A percentile compares a stretch with the other conserved stretches of the same genome.
Conservation (phyloP, 1,284 basidiomycete genomes). For the Moesziomyces antarcticus region DNA sequence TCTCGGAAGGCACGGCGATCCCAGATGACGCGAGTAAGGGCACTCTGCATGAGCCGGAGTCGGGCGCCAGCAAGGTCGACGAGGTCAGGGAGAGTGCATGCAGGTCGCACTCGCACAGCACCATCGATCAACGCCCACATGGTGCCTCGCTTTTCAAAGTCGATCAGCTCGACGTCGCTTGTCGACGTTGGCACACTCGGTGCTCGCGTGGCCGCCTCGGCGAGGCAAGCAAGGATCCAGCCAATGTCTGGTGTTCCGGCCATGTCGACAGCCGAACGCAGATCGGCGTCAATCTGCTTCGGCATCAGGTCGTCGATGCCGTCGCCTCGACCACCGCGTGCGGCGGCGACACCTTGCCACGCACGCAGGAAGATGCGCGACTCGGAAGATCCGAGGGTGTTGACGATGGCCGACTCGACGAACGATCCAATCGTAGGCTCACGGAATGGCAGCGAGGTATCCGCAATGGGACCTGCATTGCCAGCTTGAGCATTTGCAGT, state of each 20-base stretch:
- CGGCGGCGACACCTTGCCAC: slow-evolving; percentile 59
- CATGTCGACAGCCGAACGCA: slow-evolving; percentile 22
- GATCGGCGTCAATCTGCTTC: slow-evolving; percentile 14
- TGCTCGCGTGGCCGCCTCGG: slow-evolving; percentile 48
- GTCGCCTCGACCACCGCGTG: slow-evolving; percentile 46
- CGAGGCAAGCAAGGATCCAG: slow-evolving; percentile 62
- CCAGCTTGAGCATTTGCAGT: slow-evolving; percentile 6
- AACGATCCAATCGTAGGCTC: slow-evolving; percentile 61
- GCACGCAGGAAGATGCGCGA: slow-evolving; percentile 58
- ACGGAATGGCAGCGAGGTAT: slow-evolving; percentile 43
- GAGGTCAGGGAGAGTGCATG: slow-evolving; percentile 35
- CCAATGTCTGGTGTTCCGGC: slow-evolving; percentile 60
- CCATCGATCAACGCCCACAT: slow-evolving; percentile 59
- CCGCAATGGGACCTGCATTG: slow-evolving; percentile 7
- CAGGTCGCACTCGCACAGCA: slow-evolving; percentile 39
- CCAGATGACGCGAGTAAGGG: slow-evolving; percentile 55
- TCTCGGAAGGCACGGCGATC: slow-evolving; percentile 58
- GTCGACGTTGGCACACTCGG: slow-evolving; percentile 18
- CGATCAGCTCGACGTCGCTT: slow-evolving; percentile 51
- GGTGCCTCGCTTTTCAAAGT: slow-evolving; percentile 62
- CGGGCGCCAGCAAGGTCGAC: slow-evolving; percentile 56
- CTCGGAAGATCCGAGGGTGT: slow-evolving; percentile 55
- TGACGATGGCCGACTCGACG: slow-evolving; percentile 61
- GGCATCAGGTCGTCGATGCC: slow-evolving; percentile 48
- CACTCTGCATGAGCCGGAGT: slow-evolving; percentile 53